phyloP scores from a whole-genome alignment of 139 green algal genomes.

The Monoraphidium neglectum region DNA sequence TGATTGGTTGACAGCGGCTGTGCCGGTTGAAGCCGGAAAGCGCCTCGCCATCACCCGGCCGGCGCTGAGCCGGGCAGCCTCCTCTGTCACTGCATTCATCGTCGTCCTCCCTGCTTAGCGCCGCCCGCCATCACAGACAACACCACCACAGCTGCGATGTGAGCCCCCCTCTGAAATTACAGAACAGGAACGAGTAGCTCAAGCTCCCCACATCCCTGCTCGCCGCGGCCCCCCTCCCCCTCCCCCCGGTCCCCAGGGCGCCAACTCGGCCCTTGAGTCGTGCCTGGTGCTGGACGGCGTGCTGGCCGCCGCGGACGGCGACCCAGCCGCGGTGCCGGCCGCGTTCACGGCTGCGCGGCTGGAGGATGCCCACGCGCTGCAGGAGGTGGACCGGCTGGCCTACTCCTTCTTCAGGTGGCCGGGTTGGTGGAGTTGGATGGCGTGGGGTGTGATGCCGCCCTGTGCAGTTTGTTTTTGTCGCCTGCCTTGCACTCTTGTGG shows the following conservation, averaged over 20 bases:
- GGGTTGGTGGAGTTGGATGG: neutral
- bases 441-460: too few relatives aligned
- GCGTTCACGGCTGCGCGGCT: conserved; percentile 33
- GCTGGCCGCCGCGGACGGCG: conserved; percentile 31
- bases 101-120: too few relatives aligned
- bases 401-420: conserved; percentile 55
- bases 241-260: conserved; percentile 48
- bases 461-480: too few relatives aligned
- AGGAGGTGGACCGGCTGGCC: conserved; percentile 57
- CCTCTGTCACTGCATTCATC: too few relatives aligned
- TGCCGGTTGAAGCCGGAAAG: too few relatives aligned
- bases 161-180: neutral
- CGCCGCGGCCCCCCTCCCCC: too few relatives aligned
- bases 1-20: too few relatives aligned
- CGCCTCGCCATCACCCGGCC: too few relatives aligned
- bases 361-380: conserved; percentile 47
- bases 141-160: neutral
- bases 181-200: neutral
- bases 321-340: conserved; percentile 29
- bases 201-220: too few relatives aligned
- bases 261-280: conserved; percentile 64
- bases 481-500: too few relatives aligned
- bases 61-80: too few relatives aligned
- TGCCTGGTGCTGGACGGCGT: conserved; percentile 46
- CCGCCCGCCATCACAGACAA: too few relatives aligned